Base-by-base conservation (phyloP, 2,329 filamentous ascomycete genomes). In the Botrytis porri region DNA sequence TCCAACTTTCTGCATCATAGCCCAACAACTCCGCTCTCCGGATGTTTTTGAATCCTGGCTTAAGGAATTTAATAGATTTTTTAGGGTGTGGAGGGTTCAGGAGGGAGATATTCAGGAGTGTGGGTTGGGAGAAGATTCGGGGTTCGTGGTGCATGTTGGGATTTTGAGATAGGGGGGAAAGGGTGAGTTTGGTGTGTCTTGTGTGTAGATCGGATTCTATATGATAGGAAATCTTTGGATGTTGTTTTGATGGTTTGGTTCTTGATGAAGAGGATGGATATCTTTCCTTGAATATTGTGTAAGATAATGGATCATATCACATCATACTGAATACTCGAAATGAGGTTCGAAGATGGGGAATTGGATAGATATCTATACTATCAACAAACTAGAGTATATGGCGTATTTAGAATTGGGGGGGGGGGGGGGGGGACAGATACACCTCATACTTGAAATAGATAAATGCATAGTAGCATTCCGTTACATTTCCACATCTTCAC, bases 41-140 rank as follows among this genome's bases (percentile, higher is more conserved):
- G 92, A 95, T 48, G 93, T 98, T 9, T 96, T 98, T 77, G 91
- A 95, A 78, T 84, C 86, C 22, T 98, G 95, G 93, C 83, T 97
- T 66, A 85, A 84, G 75, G 87, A 88, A 70, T 95, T 97, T 76
- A 82, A 88, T 74, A 80, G 80, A 45, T 80, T 82, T 14, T 98
- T 98, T 79, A 85, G 85, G 18, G 89, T 92, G 12, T 98, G 94
- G 93, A 87, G 93, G 73, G 82, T 97, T 9, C 88, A 73, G 7
- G 71, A 69, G 2, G 67, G 45, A 4, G 65, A 22, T 20, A 54
- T 69, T 9, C 32, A 69, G 9, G 43, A 35, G 5, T 62, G 57
- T 62, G 64, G 71, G 1, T 57, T 73, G 25, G 71, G 71, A n/a
- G 71, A 73, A 10, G 87, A 87, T 25, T 89, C 88, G 35, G 95